Percentiles rank a stretch among this genome's conserved stretches.
Evolutionary conservation across 192 early-diverging fungal genomes (phyloP).

Genomic region (Umbelopsis ramanniana): DNA sequence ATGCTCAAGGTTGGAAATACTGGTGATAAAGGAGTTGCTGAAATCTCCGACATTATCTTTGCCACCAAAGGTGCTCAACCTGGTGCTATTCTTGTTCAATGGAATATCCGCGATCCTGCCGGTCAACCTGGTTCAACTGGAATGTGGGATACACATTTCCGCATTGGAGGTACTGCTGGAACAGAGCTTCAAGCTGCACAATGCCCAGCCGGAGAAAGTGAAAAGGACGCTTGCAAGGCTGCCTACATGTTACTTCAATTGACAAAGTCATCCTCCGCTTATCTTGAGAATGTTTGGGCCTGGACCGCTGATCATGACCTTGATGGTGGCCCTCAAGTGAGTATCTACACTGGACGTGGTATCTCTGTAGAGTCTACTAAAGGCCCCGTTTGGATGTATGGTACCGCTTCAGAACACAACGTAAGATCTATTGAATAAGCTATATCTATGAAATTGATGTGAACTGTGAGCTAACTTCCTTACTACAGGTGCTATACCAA

Average conservation of each 20-base stretch:
- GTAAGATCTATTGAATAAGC: not conserved
- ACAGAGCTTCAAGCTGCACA: conserved; percentile 26
- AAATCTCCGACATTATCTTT: conserved; percentile 38
- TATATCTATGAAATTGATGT: too few species aligned
- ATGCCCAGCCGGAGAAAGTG: conserved; percentile 22
- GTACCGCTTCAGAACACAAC: conserved; percentile 45
- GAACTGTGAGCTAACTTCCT: too few species aligned
- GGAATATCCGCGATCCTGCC: conserved; percentile 34
- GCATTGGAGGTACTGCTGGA: conserved; percentile 42
- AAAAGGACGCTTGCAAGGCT: conserved; percentile 23
- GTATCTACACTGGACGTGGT: conserved; percentile 47
- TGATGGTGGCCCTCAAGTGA: conserved; percentile 26
- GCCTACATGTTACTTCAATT: conserved; percentile 34
- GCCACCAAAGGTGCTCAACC: conserved; percentile 29
- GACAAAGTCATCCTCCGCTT: conserved; percentile 38
- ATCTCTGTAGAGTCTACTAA: conserved; percentile 36
- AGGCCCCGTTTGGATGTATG: conserved; percentile 41
- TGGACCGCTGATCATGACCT: conserved; percentile 52
- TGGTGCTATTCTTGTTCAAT: conserved; percentile 47
- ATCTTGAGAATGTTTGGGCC: conserved; percentile 46
- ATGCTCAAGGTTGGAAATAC: conserved; percentile 41
- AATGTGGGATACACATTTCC: conserved; percentile 49
- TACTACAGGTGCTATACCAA: conserved; percentile 33
- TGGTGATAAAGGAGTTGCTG: conserved; percentile 42
- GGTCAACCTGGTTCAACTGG: conserved; percentile 27